These are phyloP conservation scores for Chlorella sp. DNA, from an alignment of 139 green algal genomes.

Conservation along the genomic window DNA sequence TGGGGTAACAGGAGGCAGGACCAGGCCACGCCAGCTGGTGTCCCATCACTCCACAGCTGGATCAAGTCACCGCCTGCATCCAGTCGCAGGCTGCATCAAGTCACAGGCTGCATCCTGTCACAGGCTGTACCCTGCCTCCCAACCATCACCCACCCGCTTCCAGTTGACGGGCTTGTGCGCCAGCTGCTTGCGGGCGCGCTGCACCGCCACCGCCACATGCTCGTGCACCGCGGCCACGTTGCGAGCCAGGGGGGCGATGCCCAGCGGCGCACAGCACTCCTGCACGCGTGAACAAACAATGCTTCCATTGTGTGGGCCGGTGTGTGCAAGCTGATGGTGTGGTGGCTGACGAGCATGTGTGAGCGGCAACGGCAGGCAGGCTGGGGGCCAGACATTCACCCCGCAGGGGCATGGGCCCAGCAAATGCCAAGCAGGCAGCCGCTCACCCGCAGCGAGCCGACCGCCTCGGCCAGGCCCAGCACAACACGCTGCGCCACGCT, in stretches of 20 bases:
- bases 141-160: neutral
- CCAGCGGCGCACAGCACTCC: constrained; percentile 6
- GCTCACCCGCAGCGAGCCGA: constrained; percentile 6
- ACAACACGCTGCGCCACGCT: neutral
- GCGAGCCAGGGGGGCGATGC: neutral
- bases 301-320: too few relatives aligned
- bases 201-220: neutral
- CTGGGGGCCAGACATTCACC: too few relatives aligned
- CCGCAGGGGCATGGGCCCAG: neutral
- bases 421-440: neutral
- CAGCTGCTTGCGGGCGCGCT: constrained; percentile 9
- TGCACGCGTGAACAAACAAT: neutral
- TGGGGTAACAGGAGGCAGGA: too few relatives aligned
- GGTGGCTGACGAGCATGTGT: too few relatives aligned
- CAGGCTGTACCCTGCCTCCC: neutral
- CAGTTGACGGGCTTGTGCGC: neutral
- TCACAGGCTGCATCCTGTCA: neutral
- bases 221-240: neutral
- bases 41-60: too few relatives aligned
- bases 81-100: neutral
- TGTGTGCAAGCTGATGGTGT: too few relatives aligned
- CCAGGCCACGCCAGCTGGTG: too few relatives aligned
- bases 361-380: neutral
- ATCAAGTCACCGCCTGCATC: neutral
- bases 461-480: neutral